Percentiles rank a stretch among this genome's conserved stretches.
Evolutionary conservation across 2,329 filamentous ascomycete species (phyloP).

Genomic region (Trichophyton benhamiae): DNA sequence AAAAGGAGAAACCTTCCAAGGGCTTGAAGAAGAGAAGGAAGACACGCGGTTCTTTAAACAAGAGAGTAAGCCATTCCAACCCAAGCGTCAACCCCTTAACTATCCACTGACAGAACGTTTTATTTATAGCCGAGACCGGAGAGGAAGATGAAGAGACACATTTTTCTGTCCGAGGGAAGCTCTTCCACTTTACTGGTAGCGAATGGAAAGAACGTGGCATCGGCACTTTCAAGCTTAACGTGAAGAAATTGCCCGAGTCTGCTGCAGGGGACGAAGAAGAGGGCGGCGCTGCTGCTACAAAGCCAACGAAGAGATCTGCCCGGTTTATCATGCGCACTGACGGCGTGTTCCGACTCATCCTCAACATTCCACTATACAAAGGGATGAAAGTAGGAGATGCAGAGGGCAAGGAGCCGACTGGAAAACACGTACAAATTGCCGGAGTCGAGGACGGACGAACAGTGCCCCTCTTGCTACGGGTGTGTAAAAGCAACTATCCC

Average conservation of each 20-base stretch:
- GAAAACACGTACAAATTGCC: conserved; percentile 57
- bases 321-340: conserved; percentile 86
- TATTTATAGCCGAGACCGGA: conserved; percentile 60
- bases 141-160: conserved; percentile 71
- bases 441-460: conserved; percentile 43
- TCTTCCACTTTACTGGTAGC: conserved; percentile 63
- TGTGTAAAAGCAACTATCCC: conserved; percentile 23
- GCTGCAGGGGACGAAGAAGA: conserved; percentile 42
- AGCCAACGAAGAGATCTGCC: conserved; percentile 36
- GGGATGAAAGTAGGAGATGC: conserved; percentile 64
- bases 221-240: conserved; percentile 76
- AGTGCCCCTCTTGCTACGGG: conserved; percentile 45
- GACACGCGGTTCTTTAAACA: conserved; percentile 43
- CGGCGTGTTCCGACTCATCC: conserved; percentile 70
- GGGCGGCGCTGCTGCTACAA: conserved; percentile 18
- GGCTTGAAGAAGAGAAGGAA: conserved; percentile 39
- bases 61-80: conserved; percentile 46
- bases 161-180: conserved; percentile 65
- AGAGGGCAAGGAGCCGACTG: conserved; percentile 49
- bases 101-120: background rate
- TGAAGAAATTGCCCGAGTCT: conserved; percentile 46
- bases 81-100: too few species aligned
- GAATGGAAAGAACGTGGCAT: conserved; percentile 85
- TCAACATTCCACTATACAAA: conserved; percentile 72
- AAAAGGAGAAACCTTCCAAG: conserved; percentile 33